phyloP scores from a whole-genome alignment of 2,329 filamentous ascomycete genomes.

The Colletotrichum sp. region DNA sequence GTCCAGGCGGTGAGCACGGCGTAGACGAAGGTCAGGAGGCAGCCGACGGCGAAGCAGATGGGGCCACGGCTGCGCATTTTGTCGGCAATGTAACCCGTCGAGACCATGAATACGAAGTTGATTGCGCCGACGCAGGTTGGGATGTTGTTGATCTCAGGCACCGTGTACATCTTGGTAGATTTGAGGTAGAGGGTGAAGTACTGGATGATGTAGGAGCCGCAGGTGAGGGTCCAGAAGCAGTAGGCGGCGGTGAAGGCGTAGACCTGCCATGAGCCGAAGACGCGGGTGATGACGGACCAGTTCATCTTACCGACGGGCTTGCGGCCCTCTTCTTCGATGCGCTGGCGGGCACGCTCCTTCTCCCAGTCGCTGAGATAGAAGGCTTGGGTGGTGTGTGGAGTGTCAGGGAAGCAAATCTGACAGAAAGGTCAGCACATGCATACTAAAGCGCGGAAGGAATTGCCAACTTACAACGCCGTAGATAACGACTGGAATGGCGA shows the following conservation, averaged over 20 bases:
- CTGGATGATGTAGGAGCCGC: slow-evolving; percentile 43
- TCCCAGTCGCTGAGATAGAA: slow-evolving; percentile 59
- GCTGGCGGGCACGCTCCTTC: slow-evolving; percentile 65
- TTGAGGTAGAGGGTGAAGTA: slow-evolving; percentile 47
- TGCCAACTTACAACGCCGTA: slow-evolving; percentile 30
- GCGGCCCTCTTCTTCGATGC: slow-evolving; percentile 66
- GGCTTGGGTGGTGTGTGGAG: slow-evolving; percentile 44
- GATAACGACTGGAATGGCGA: slow-evolving; percentile 41
- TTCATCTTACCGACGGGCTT: slow-evolving; percentile 40
- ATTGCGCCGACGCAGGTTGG: slow-evolving; percentile 47
- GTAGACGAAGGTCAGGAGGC: slow-evolving; percentile 39
- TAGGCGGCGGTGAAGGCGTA: slow-evolving; percentile 47
- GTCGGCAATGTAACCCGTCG: slow-evolving; percentile 39
- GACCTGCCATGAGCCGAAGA: slow-evolving; percentile 47
- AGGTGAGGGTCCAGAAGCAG: slow-evolving; percentile 42
- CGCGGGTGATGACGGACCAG: slow-evolving; percentile 39
- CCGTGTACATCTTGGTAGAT: slow-evolving; percentile 34
- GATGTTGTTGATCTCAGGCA: slow-evolving; percentile 50
- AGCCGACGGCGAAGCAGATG: slow-evolving; percentile 39
- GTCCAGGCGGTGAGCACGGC: slow-evolving; percentile 41
- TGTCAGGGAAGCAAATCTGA: slow-evolving; percentile 42
- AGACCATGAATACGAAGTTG: slow-evolving; percentile 46
- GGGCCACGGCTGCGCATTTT: slow-evolving; percentile 39
- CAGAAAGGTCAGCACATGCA: neutral
- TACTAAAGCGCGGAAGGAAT: fast-evolving